Evolutionary conservation across 2,329 filamentous ascomycete genomes (phyloP).

Genomic region (Monosporascus sp.): DNA sequence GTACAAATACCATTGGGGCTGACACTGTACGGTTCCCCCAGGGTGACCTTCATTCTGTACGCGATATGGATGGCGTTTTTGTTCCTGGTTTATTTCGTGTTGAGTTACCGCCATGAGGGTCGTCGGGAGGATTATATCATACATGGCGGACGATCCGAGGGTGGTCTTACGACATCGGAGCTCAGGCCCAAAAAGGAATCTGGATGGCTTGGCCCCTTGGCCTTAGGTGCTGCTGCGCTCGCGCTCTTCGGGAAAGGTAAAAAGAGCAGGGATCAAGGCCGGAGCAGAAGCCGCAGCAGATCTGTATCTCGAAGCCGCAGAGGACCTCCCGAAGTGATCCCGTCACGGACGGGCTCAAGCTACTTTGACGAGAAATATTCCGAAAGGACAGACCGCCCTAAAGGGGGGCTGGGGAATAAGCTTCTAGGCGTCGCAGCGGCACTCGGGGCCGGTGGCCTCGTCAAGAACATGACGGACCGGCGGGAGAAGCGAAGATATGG

Average conservation of each 20-base stretch:
- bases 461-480: conserved; percentile 53
- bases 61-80: conserved; percentile 71
- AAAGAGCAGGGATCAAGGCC: conserved; percentile 34
- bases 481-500: conserved; percentile 38
- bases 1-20: conserved; percentile 84
- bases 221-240: conserved; percentile 45
- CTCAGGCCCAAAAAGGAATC: conserved; percentile 34
- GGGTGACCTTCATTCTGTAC: conserved; percentile 79
- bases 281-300: conserved; percentile 33
- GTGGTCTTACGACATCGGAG: conserved; percentile 20
- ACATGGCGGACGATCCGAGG: conserved; percentile 52
- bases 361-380: conserved; percentile 62
- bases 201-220: conserved; percentile 49
- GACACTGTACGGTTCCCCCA: conserved; percentile 86
- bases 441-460: conserved; percentile 57
- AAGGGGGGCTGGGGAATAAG: conserved; percentile 52
- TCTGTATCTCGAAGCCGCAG: conserved; percentile 30
- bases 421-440: conserved; percentile 56
- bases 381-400: conserved; percentile 36
- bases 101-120: conserved; percentile 64
- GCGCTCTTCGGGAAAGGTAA: conserved; percentile 42
- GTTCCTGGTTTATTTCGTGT: conserved; percentile 70
- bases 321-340: conserved; percentile 41
- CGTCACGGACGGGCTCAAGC: conserved; percentile 51
- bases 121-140: conserved; percentile 48